Evolutionary conservation across 768 basidiomycete genomes (phyloP).

Genomic region (Lactarius deliciosus): DNA sequence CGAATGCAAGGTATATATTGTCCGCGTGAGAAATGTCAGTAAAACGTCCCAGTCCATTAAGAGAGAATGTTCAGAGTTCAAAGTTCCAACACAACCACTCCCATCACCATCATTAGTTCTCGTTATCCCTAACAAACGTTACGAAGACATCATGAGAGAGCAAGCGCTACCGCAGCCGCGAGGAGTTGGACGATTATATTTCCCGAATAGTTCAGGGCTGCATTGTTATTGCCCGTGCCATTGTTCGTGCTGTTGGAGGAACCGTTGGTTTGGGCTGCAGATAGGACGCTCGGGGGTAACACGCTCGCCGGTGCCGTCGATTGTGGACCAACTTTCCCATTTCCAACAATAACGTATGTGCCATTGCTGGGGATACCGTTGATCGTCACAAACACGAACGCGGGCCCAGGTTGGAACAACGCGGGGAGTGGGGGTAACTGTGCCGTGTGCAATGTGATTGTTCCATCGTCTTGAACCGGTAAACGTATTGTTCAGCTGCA

Average conservation of each 20-base stretch:
- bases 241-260: not conserved
- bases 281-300: constrained; percentile 50
- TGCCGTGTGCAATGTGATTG: constrained; percentile 73
- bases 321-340: constrained; percentile 71
- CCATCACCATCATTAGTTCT: not conserved
- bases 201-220: not conserved
- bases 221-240: not conserved
- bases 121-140: not conserved
- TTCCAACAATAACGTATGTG: constrained; percentile 73
- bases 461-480: constrained; percentile 75
- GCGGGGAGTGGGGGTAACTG: constrained; percentile 83
- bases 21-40: not conserved
- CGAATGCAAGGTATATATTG: not conserved
- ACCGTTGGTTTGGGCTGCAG: not conserved
- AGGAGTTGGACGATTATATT: not conserved
- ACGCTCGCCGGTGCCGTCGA: constrained; percentile 44
- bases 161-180: not conserved
- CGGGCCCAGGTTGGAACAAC: constrained; percentile 87
- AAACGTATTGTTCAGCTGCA: constrained; percentile 85
- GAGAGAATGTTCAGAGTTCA: not conserved
- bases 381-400: constrained; percentile 76
- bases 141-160: not conserved
- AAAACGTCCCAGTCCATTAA: not conserved
- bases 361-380: constrained; percentile 83
- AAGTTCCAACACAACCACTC: not conserved